Percentiles rank a stretch among this genome's conserved stretches.
phyloP scores from a whole-genome alignment of 768 basidiomycete species.

The Krasilnikovozyma curviuscula region DNA sequence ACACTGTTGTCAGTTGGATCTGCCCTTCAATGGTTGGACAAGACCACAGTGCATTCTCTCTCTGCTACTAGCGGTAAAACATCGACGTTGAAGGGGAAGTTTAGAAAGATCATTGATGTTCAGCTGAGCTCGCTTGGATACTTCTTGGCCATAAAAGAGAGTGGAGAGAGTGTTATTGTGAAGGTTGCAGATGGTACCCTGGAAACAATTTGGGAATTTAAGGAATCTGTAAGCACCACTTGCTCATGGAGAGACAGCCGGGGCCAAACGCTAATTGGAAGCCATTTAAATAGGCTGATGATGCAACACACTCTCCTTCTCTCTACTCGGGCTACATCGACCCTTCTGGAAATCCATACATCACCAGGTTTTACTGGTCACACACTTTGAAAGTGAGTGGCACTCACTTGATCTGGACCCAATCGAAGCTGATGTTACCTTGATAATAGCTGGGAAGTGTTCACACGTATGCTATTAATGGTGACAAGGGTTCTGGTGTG shows the following conservation, averaged over 20 bases:
- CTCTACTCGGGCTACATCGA: conserved; percentile 42
- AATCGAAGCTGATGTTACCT: neutral
- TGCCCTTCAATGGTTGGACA: no score
- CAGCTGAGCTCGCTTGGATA: conserved; percentile 39
- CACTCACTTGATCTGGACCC: neutral
- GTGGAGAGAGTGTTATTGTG: conserved; percentile 42
- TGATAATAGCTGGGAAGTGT: conserved; percentile 35
- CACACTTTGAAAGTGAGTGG: conserved; percentile 35
- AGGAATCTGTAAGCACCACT: conserved; percentile 37
- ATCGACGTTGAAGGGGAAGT: conserved; percentile 30
- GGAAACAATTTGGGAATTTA: conserved; percentile 38
- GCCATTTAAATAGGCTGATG: no score
- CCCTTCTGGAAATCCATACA: conserved; percentile 34
- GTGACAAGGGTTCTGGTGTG: conserved; percentile 33
- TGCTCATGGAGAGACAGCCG: no score
- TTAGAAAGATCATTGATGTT: conserved; percentile 41
- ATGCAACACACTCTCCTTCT: conserved; percentile 26
- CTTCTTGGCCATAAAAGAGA: conserved; percentile 40
- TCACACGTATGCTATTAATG: conserved; percentile 37
- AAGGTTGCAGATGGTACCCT: conserved; percentile 33
- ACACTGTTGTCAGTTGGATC: no score
- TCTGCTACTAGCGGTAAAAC: conserved; percentile 19
- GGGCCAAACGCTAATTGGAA: no score
- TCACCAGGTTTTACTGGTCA: conserved; percentile 53
- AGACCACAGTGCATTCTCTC: no score